Base-by-base conservation (phyloP, 768 basidiomycete genomes). In the Lactarius tabidus region DNA sequence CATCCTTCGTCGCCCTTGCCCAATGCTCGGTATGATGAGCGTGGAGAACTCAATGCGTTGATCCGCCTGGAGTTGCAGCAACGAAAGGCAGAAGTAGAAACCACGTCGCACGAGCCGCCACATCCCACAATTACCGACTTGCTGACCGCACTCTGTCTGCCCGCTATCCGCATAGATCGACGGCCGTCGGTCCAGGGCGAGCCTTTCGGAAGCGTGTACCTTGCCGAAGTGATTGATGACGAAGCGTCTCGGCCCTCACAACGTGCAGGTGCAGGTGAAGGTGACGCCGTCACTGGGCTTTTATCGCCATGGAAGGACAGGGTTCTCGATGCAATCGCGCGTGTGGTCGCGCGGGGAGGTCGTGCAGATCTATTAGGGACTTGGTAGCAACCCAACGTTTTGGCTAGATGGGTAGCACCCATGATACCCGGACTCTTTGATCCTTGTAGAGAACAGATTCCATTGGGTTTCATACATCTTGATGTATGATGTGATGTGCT, bases 181-280 rank as follows among this genome's bases (percentile, higher is more conserved):
- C 80, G 89, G 59, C 90, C 90, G 1, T 80, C 82, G 14, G 58
- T 79, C 17, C 72, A 73, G 3, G 71, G 73, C 31, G 66, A 70
- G 23, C 83, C 82, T 5, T 89, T 90, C 70, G 77, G 80, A 33
- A 80, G 83, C 72, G 75, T 83, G 31, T 91, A 91, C 71, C 85
- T 91, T 64, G 72, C 88, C 14, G 90, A 91, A 74, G 75, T 89
- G 18, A 75, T 72, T 39, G 71, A 75, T 28, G 61, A 56, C 26
- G 55, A 59, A 20, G 35, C 38, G 15, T 57, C 31, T 62, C 56
- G 6, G 31, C 55, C 29, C 53, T 29, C 56, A 57, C 58, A 28
- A 17, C 12, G 29, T 33, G n/a, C 26, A 17, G 12, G 29, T 33
- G n/a, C 26, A 14, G 15, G 29, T n/a, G 10, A 36, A 8, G 54